phyloP scores from a whole-genome alignment of 2,329 filamentous ascomycete species.

The Colletotrichum sp. region DNA sequence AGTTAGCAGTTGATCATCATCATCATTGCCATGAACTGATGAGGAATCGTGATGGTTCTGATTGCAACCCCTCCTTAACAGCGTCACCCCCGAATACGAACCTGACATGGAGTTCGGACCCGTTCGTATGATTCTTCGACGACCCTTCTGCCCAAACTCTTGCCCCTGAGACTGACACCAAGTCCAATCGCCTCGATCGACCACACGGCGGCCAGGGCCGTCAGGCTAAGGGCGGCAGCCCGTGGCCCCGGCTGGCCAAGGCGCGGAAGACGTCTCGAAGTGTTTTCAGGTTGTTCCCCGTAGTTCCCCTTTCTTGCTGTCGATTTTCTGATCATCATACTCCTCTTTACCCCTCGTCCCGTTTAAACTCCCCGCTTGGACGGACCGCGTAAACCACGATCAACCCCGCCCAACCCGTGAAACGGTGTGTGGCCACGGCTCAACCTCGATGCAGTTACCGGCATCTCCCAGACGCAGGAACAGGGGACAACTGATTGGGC shows the following conservation, averaged over 20 bases:
- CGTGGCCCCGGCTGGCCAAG: background rate
- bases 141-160: background rate
- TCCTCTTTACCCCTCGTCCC: background rate
- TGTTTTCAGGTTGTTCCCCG: background rate
- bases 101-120: background rate
- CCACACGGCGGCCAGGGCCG: background rate
- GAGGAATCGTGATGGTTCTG: background rate
- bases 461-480: background rate
- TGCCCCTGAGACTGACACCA: background rate
- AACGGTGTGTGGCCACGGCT: background rate
- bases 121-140: background rate
- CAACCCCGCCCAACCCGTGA: background rate
- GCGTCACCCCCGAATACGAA: background rate
- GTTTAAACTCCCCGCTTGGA: background rate
- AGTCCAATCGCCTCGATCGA: background rate
- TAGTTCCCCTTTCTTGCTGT: background rate
- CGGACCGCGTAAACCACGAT: background rate
- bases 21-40: no score
- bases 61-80: background rate
- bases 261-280: constrained; percentile 1
- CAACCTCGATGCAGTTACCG: background rate
- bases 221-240: background rate
- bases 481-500: background rate
- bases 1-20: background rate
- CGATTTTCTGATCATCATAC: background rate